These are phyloP conservation scores for Bruguiera sexangula DNA, from an alignment of 345 rosid genomes.

Conservation along the genomic window DNA sequence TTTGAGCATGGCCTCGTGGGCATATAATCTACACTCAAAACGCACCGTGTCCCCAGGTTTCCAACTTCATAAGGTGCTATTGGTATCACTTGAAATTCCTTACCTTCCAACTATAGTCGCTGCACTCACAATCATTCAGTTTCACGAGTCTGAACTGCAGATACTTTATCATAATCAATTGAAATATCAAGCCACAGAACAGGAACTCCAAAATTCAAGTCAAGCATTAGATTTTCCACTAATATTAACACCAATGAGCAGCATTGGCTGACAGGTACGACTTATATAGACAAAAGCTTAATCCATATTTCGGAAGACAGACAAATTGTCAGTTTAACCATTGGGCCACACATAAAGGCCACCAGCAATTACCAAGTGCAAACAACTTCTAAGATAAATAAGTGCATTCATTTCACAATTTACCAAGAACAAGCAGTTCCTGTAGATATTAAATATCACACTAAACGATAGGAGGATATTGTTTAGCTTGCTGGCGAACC, in stretches of 20 bases:
- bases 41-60: too few species aligned
- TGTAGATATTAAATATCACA: not conserved
- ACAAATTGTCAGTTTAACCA: conserved; percentile 18
- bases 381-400: conserved; percentile 30
- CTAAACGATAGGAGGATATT: conserved; percentile 65
- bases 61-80: too few species aligned
- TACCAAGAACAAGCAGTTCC: conserved; percentile 21
- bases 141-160: too few species aligned
- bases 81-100: too few species aligned
- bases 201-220: not conserved
- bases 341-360: conserved; percentile 16
- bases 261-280: conserved; percentile 13
- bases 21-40: too few species aligned
- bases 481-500: conserved; percentile 85
- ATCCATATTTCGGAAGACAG: not conserved
- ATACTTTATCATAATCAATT: not conserved
- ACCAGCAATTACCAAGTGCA: conserved; percentile 22
- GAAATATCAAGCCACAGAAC: not conserved
- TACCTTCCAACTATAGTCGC: too few species aligned
- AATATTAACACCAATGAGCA: conserved; percentile 13
- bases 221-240: conserved; percentile 5
- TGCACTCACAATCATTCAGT: too few species aligned
- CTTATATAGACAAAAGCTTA: conserved; percentile 12
- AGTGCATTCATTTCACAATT: conserved; percentile 1
- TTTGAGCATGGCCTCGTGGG: too few species aligned